phyloP scores from a whole-genome alignment of 116 monocot genomes.

The Iris pallida region DNA sequence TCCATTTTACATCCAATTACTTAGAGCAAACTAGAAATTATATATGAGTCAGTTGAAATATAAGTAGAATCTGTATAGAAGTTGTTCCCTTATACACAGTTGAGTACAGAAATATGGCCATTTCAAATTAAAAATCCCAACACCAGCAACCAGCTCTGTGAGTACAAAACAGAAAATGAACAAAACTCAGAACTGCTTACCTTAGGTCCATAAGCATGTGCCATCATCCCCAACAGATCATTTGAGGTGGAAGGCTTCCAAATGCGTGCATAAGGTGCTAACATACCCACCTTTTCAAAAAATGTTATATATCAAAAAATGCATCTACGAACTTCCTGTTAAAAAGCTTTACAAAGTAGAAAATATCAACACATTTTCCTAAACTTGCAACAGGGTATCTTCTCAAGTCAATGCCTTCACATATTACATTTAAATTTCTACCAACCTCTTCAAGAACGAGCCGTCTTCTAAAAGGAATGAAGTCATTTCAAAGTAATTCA shows the following conservation, averaged over 20 bases:
- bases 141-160: not conserved
- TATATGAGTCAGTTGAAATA: no score
- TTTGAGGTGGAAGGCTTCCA: slow-evolving; percentile 46
- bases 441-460: no score
- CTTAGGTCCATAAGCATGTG: slow-evolving; percentile 54
- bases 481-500: not conserved
- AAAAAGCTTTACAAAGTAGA: no score
- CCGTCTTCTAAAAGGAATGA: not conserved
- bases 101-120: not conserved
- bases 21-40: no score
- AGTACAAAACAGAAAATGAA: not conserved
- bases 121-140: not conserved
- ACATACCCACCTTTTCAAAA: slow-evolving; percentile 72
- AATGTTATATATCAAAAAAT: no score
- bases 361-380: no score
- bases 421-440: no score
- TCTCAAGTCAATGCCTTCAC: no score
- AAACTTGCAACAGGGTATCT: no score
- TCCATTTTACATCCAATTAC: not conserved
- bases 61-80: no score
- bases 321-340: no score
- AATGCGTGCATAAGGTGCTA: slow-evolving; percentile 96
- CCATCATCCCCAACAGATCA: slow-evolving; percentile 44
- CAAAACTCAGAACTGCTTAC: not conserved
- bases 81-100: not conserved